phyloP scores from a whole-genome alignment of 768 basidiomycete species.

The Russula abietina region DNA sequence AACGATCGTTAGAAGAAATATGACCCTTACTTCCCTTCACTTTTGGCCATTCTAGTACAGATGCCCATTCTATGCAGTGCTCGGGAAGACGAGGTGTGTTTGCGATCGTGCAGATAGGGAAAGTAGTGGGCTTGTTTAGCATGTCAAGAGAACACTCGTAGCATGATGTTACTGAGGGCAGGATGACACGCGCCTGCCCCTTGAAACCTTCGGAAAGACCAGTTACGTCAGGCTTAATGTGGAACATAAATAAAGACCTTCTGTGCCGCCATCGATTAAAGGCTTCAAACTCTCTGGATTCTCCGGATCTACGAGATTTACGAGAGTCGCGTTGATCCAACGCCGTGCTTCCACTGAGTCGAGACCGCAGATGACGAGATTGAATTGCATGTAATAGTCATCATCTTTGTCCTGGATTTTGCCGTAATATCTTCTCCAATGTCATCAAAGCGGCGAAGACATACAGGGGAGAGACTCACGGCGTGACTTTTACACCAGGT shows the following conservation, averaged over 20 bases:
- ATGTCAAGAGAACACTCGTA: constrained; percentile 98
- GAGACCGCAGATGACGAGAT: constrained; percentile 92
- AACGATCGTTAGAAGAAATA: neutral
- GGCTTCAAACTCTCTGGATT: constrained; percentile 92
- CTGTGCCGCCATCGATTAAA: constrained; percentile 96
- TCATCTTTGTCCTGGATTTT: constrained; percentile 98
- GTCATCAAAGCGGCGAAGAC: constrained; percentile 7
- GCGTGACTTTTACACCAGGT: constrained; percentile 92
- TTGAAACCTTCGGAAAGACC: constrained; percentile 69
- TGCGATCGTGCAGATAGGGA: constrained; percentile 98
- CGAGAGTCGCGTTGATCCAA: constrained; percentile 98
- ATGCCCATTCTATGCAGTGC: constrained; percentile 99
- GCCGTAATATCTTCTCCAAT: constrained; percentile 67
- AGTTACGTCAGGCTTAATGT: neutral
- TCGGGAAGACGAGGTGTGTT: constrained; percentile 97
- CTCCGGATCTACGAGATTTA: constrained; percentile 90
- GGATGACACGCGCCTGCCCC: constrained; percentile 94
- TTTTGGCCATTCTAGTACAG: constrained; percentile 97
- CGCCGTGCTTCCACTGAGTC: constrained; percentile 96
- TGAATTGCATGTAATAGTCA: constrained; percentile 94
- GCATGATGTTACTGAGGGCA: constrained; percentile 92
- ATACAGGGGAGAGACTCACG: constrained; percentile 48
- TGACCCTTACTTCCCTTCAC: constrained; percentile 69
- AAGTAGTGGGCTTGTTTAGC: constrained; percentile 94
- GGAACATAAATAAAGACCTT: constrained; percentile 51